Conservation (phyloP, 441 rosid genomes). For the Rhodomyrtus psidioides region DNA sequence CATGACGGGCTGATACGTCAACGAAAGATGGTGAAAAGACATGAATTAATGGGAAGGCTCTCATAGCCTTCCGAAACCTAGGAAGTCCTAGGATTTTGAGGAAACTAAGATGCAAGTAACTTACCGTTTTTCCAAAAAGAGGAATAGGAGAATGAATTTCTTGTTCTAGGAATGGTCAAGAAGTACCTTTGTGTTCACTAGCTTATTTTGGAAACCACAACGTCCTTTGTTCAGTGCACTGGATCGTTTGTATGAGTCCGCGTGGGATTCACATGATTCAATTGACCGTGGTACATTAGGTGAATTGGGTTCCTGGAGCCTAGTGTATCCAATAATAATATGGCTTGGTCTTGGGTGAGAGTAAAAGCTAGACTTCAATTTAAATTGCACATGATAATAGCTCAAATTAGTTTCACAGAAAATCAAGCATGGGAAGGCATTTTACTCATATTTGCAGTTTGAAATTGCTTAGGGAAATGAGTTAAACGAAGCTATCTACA, state of each 20-base stretch:
- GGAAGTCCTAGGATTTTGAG: not conserved
- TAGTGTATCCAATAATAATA: not conserved
- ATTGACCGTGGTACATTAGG: not conserved
- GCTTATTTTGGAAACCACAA: not conserved
- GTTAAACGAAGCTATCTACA: not conserved
- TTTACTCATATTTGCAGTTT: not conserved
- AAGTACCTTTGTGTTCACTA: not conserved
- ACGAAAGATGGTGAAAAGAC: not conserved
- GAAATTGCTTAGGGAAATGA: not conserved
- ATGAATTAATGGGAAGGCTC: not conserved
- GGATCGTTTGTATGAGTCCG: not conserved
- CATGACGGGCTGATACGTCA: not conserved
- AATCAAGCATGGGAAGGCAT: not conserved
- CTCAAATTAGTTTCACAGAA: not conserved
- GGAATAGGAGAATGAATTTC: not conserved
- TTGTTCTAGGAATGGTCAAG: not conserved
- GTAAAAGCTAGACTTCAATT: not conserved
- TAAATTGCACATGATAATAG: not conserved
- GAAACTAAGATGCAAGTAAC: not conserved
- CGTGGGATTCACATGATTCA: not conserved
- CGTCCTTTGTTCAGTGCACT: not conserved
- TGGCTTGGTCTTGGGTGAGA: not conserved
- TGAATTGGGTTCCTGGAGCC: not conserved
- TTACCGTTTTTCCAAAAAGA: not conserved
- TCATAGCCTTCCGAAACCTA: not conserved